Evolutionary conservation across 257 asterid species (phyloP), one percentile per base, ranked within the genome.

Genomic region (Lycium ferocissimum): DNA sequence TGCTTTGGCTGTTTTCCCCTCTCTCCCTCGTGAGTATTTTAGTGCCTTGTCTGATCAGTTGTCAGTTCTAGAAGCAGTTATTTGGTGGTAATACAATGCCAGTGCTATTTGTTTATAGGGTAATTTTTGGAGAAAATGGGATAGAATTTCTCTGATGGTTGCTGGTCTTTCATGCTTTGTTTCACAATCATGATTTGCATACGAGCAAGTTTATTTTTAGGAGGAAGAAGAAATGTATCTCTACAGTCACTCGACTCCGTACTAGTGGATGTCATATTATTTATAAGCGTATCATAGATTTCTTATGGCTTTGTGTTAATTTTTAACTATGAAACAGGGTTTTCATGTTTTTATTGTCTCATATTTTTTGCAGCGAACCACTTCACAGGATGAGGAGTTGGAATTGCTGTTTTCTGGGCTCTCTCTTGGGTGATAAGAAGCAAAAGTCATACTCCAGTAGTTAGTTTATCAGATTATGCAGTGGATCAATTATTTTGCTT

Each of bases 351-450:
- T 37, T 3, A 66, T 22, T 5, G 22, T n/a, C 84, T 79, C 79
- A 69, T 69, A 70, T 87, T 80, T 82, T 72, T 82, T 81, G 89
- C 95, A 93, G 99, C 90, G 98, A 87, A 92, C 94, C 61, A 84
- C 90, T 3, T 85, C 95, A 53, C 97, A 91, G 86, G 98, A 94
- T 15, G 91, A 94, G 88, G 99, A 93, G 88, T 84, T 94, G 91
- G 98, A 93, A 88, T 88, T 91, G 91, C 95, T 96, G 59, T 93
- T 96, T 87, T 86, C 99, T 33, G 95, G 97, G 87, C 98, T 96
- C 62, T 93, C 85, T 62, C 67, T 94, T 85, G 94, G 93, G 91
- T 85, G 89, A 82, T 76, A 53, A 59, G 57, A 17, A 40, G 7
- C 65, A 20, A 47, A 37, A 0, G 15, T 45, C 51, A 56, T 62